These are phyloP conservation scores for Hanseniaspora uvarum DNA, from an alignment of 1,139 yeast genomes.

Conservation along the genomic window DNA sequence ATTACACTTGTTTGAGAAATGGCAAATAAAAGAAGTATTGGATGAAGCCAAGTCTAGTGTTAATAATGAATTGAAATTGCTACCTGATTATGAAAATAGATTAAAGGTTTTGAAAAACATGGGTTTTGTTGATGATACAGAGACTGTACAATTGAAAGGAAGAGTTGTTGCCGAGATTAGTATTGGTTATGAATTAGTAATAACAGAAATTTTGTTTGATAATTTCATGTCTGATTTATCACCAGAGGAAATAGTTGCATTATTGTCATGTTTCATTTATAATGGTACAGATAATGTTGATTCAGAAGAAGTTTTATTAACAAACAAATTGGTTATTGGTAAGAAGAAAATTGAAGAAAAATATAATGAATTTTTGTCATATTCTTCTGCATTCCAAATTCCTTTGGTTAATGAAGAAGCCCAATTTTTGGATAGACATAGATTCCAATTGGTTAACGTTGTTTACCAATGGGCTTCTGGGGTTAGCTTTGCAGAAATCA, in stretches of 20 bases:
- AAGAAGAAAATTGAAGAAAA: slow-evolving; percentile 60
- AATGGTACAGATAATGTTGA: slow-evolving; percentile 65
- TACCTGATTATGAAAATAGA: slow-evolving; percentile 91
- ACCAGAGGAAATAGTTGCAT: slow-evolving; percentile 91
- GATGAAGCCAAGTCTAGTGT: slow-evolving; percentile 43
- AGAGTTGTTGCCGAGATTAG: slow-evolving; percentile 74
- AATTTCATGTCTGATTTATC: slow-evolving; percentile 88
- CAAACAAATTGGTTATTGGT: slow-evolving; percentile 79
- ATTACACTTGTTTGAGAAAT: slow-evolving; percentile 13
- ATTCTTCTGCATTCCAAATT: slow-evolving; percentile 61
- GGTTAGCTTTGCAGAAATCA: slow-evolving; percentile 78
- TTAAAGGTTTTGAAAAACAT: slow-evolving; percentile 61
- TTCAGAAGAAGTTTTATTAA: slow-evolving; percentile 50
- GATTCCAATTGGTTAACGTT: slow-evolving; percentile 85
- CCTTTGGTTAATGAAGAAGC: slow-evolving; percentile 75
- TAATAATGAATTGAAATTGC: slow-evolving; percentile 76
- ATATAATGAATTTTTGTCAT: slow-evolving; percentile 50
- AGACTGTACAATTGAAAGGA: slow-evolving; percentile 75
- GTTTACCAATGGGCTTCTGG: slow-evolving; percentile 99
- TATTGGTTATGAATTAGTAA: slow-evolving; percentile 78
- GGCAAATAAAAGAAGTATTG: slow-evolving; percentile 30
- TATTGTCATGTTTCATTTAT: slow-evolving; percentile 81
- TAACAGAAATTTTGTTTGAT: slow-evolving; percentile 81
- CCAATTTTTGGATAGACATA: slow-evolving; percentile 66
- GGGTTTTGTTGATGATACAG: slow-evolving; percentile 64